Conservation (phyloP, 1,284 basidiomycete species). For the Irpex sp. region DNA sequence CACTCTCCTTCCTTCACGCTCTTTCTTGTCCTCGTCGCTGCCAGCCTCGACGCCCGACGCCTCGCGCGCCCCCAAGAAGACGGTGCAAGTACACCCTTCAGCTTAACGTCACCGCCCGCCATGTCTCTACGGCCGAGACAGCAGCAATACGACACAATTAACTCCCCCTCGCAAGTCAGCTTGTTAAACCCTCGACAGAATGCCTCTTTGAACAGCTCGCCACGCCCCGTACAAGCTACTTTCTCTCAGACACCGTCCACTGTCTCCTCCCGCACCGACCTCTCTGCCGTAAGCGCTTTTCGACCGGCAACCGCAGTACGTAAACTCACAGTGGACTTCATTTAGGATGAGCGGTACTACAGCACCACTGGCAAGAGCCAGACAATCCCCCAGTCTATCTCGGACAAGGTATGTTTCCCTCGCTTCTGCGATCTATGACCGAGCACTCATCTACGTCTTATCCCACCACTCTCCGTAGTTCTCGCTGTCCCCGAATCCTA, state of each 20-base stretch:
- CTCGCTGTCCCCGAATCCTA: conserved; percentile 71
- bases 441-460: background rate
- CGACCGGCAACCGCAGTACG: conserved; percentile 5
- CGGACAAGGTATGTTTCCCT: conserved; percentile 31
- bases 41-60: background rate
- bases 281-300: conserved; percentile 37
- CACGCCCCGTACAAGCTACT: conserved; percentile 40
- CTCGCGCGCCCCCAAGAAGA: background rate
- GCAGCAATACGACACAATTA: conserved; percentile 20
- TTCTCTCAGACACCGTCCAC: conserved; percentile 40
- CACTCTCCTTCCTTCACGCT: background rate
- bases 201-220: conserved; percentile 14
- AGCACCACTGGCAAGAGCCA: conserved; percentile 19
- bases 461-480: conserved; percentile 39
- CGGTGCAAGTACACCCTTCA: background rate
- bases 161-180: conserved; percentile 50
- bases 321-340: background rate
- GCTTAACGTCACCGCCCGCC: conserved; percentile 14
- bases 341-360: conserved; percentile 42
- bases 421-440: background rate
- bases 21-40: background rate
- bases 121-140: conserved; percentile 21
- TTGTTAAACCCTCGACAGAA: conserved; percentile 38
- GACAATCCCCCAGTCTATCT: conserved; percentile 29
- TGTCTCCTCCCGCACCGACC: conserved; percentile 35